Conservation (phyloP, 345 rosid species). For the Durio zibethinus region DNA sequence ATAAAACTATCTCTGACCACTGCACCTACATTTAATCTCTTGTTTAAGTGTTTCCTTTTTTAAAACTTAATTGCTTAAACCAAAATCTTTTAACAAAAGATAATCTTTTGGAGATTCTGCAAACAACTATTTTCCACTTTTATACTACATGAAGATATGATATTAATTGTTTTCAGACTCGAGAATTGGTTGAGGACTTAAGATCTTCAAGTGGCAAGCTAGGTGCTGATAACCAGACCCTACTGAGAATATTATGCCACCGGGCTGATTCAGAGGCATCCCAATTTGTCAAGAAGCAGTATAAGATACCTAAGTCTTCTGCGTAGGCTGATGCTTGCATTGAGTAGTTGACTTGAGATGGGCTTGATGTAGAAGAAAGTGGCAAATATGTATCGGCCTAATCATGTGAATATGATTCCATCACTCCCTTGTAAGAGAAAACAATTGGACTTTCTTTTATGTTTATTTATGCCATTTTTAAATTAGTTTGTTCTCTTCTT, state of each 20-base stretch:
- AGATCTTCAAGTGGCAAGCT: conserved; percentile 62
- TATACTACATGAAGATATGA: neutral
- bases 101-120: neutral
- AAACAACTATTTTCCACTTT: neutral
- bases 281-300: conserved; percentile 87
- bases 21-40: neutral
- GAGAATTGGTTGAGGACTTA: conserved; percentile 83
- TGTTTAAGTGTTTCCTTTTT: neutral
- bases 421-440: neutral
- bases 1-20: neutral
- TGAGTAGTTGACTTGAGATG: neutral
- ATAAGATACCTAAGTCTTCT: conserved; percentile 80
- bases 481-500: neutral
- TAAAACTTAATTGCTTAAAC: neutral
- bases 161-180: conserved; percentile 45
- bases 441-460: neutral
- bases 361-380: neutral
- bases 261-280: conserved; percentile 86
- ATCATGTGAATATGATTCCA: neutral
- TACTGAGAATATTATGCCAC: conserved; percentile 83
- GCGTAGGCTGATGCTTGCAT: conserved; percentile 18
- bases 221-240: conserved; percentile 75
- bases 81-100: neutral
- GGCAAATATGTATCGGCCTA: neutral
- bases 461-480: neutral